A percentile compares a stretch with the other conserved stretches of the same genome.
phyloP scores from a whole-genome alignment of 1,284 basidiomycete genomes.

The Thelephora terrestris region DNA sequence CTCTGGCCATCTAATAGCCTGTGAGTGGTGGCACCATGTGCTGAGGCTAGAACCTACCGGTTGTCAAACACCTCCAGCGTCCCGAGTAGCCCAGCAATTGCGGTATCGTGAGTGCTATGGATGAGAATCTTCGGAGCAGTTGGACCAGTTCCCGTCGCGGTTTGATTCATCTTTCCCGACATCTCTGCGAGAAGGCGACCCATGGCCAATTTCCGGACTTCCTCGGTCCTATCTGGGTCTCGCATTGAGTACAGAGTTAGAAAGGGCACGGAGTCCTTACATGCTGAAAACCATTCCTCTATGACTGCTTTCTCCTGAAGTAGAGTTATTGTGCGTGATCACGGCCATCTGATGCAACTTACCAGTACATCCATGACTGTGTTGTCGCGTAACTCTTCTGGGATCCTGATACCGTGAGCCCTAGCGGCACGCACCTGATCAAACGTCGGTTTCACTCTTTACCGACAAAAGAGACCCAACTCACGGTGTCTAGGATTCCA shows the following conservation, averaged over 20 bases:
- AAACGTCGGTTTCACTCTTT: background rate
- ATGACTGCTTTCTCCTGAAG: constrained; percentile 62
- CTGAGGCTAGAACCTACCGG: constrained; percentile 30
- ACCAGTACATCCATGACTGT: constrained; percentile 49
- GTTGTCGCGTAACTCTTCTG: constrained; percentile 59
- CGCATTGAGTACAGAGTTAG: background rate
- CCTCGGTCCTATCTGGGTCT: constrained; percentile 53
- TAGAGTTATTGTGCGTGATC: background rate
- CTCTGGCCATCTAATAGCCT: constrained; percentile 49
- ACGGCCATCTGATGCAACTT: constrained; percentile 25
- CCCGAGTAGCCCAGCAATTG: constrained; percentile 54
- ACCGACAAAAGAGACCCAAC: constrained; percentile 9
- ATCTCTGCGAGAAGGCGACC: constrained; percentile 63
- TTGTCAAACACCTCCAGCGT: constrained; percentile 74
- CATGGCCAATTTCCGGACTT: constrained; percentile 71
- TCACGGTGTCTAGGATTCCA: constrained; percentile 71
- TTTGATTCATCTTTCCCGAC: constrained; percentile 47
- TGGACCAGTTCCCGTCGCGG: constrained; percentile 32
- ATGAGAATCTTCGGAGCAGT: constrained; percentile 55
- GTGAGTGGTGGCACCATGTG: background rate
- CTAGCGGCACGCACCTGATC: constrained; percentile 52
- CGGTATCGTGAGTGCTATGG: constrained; percentile 70
- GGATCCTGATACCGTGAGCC: constrained; percentile 62
- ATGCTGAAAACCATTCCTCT: constrained; percentile 73
- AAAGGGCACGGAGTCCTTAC: constrained; percentile 22